phyloP scores from a whole-genome alignment of 768 basidiomycete genomes.

The Trametes elegans region DNA sequence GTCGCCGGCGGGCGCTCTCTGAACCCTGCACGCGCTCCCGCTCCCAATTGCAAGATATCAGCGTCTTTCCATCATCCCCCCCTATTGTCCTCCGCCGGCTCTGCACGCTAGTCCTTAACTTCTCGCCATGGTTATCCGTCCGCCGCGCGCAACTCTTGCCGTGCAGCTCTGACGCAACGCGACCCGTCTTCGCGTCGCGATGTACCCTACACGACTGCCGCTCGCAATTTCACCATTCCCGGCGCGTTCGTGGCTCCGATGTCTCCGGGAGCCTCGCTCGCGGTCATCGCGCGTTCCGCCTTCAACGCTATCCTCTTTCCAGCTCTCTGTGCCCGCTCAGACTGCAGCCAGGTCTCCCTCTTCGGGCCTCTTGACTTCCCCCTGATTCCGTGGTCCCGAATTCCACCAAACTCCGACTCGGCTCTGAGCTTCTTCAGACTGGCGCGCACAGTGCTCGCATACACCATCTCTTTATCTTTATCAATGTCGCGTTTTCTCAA shows the following conservation, averaged over 20 bases:
- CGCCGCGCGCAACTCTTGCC: too few species aligned
- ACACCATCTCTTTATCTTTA: too few species aligned
- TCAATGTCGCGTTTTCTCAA: too few species aligned
- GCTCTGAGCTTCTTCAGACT: too few species aligned
- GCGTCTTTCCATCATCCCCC: background rate
- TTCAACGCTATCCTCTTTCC: background rate
- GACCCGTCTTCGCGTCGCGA: background rate
- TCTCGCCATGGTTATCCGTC: too few species aligned
- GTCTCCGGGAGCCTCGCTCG: conserved; percentile 9
- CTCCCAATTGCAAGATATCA: background rate
- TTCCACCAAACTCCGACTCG: too few species aligned
- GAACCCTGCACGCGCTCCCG: background rate
- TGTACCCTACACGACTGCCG: too few species aligned
- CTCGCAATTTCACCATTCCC: background rate
- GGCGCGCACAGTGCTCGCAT: too few species aligned
- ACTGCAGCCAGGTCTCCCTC: background rate
- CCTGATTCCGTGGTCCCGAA: background rate
- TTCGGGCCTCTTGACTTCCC: background rate
- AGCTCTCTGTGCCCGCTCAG: background rate
- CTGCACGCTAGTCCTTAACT: background rate
- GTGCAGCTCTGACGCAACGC: too few species aligned
- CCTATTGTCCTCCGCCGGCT: background rate
- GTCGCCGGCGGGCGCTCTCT: background rate
- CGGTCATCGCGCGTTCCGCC: conserved; percentile 2
- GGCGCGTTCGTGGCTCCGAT: conserved; percentile 1